Conservation (phyloP, 306 rosid species). For the Vicia sativa region DNA sequence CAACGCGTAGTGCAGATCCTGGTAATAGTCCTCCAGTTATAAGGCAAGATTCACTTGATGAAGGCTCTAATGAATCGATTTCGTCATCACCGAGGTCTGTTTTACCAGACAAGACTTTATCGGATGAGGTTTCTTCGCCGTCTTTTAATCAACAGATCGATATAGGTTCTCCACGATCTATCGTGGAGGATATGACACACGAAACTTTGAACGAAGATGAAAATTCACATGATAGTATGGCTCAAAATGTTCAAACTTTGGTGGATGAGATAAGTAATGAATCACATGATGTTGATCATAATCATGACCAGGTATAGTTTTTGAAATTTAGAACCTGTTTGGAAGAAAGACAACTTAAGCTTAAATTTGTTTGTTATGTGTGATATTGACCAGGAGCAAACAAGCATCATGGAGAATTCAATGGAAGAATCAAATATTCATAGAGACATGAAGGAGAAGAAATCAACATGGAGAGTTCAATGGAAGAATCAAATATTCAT, state of each 20-base stretch:
- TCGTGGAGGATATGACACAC: constrained; percentile 23
- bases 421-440: constrained; percentile 34
- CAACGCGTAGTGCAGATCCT: constrained; percentile 38
- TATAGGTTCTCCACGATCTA: constrained; percentile 21
- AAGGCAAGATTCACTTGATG: constrained; percentile 46
- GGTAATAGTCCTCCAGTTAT: constrained; percentile 23
- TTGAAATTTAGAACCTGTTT: not conserved
- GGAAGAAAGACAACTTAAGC: not conserved
- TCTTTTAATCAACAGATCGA: constrained; percentile 29
- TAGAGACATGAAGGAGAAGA: not conserved
- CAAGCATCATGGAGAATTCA: constrained; percentile 17
- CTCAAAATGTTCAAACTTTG: constrained; percentile 13
- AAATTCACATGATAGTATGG: constrained; percentile 9
- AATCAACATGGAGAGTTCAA: no score
- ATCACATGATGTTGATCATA: constrained; percentile 30
- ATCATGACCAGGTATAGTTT: constrained; percentile 48
- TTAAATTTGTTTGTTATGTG: not conserved
- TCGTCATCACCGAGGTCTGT: constrained; percentile 56
- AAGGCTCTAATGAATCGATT: constrained; percentile 33
- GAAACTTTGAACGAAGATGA: constrained; percentile 32
- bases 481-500: no score
- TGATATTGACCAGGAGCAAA: constrained; percentile 39
- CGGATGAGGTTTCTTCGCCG: constrained; percentile 39
- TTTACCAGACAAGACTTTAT: constrained; percentile 28
- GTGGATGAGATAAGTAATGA: constrained; percentile 29